A percentile compares a stretch with the other conserved stretches of the same genome.
Evolutionary conservation across 2,329 filamentous ascomycete species (phyloP).

Genomic region (Lojkania enalia): DNA sequence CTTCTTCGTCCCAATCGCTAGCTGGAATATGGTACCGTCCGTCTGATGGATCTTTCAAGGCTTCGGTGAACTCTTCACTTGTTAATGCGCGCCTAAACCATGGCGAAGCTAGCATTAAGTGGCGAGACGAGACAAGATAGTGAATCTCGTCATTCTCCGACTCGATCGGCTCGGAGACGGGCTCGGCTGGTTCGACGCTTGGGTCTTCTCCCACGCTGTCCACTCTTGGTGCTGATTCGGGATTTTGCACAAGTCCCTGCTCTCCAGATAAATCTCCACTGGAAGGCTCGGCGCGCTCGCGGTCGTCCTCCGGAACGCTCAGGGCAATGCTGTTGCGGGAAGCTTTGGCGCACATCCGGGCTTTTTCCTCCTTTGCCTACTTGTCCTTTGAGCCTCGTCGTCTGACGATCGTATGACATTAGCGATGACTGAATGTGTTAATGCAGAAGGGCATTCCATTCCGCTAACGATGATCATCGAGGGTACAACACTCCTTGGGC

Average conservation of each 20-base stretch:
- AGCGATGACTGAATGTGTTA: no score
- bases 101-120: conserved; percentile 1
- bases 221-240: not conserved
- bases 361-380: no score
- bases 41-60: conserved; percentile 3
- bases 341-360: no score
- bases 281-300: not conserved
- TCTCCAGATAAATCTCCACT: not conserved
- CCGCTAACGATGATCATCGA: no score
- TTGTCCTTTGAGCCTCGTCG: no score
- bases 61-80: conserved; percentile 7
- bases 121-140: conserved; percentile 8
- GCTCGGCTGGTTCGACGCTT: not conserved
- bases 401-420: no score
- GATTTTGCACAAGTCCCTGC: not conserved
- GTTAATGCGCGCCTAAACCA: conserved; percentile 6
- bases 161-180: not conserved
- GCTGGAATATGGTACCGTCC: conserved; percentile 15
- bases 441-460: no score
- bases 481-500: no score
- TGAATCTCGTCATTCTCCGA: not conserved
- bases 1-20: conserved; percentile 40
- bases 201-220: not conserved
- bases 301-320: not conserved
- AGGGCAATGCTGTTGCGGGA: not conserved